Conservation (phyloP, 2,329 filamentous ascomycete genomes). For the Pseudonectria foliicola region DNA sequence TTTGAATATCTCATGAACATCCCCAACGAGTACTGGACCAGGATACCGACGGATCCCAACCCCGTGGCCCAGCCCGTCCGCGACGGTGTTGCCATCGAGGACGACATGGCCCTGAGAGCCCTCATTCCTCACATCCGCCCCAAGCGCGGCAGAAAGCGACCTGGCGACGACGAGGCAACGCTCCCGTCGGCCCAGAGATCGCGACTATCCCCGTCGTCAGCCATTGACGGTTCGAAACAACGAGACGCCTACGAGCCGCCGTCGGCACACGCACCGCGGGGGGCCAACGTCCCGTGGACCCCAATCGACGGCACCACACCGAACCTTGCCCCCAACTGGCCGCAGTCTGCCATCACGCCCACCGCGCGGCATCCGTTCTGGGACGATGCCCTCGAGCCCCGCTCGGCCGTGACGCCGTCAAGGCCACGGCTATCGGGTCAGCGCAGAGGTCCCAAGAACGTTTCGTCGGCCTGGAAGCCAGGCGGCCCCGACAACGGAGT, state of each 20-base stretch:
- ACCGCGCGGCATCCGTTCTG: conserved; percentile 46
- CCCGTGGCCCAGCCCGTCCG: conserved; percentile 59
- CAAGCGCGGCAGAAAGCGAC: conserved; percentile 55
- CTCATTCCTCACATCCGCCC: conserved; percentile 69
- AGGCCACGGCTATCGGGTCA: conserved; percentile 38
- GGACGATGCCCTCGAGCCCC: conserved; percentile 55
- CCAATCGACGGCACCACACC: conserved; percentile 32
- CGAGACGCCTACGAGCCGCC: conserved; percentile 35
- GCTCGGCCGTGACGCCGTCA: conserved; percentile 65
- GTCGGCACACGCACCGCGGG: conserved; percentile 38
- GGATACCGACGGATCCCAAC: conserved; percentile 60
- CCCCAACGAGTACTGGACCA: conserved; percentile 70
- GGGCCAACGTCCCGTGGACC: conserved; percentile 30
- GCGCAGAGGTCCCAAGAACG: conserved; percentile 72
- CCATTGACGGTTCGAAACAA: conserved; percentile 32
- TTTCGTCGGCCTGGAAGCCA: conserved; percentile 84
- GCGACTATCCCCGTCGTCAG: conserved; percentile 48
- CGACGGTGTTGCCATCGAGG: conserved; percentile 77
- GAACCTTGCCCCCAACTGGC: conserved; percentile 62
- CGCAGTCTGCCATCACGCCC: conserved; percentile 71
- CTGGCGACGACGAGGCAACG: conserved; percentile 50
- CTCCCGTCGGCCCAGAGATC: conserved; percentile 52
- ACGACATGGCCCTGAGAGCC: conserved; percentile 81
- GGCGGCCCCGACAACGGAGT: conserved; percentile 54
- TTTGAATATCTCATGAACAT: conserved; percentile 83